phyloP scores from a whole-genome alignment of 345 rosid species.

The Rhizophora mangle region DNA sequence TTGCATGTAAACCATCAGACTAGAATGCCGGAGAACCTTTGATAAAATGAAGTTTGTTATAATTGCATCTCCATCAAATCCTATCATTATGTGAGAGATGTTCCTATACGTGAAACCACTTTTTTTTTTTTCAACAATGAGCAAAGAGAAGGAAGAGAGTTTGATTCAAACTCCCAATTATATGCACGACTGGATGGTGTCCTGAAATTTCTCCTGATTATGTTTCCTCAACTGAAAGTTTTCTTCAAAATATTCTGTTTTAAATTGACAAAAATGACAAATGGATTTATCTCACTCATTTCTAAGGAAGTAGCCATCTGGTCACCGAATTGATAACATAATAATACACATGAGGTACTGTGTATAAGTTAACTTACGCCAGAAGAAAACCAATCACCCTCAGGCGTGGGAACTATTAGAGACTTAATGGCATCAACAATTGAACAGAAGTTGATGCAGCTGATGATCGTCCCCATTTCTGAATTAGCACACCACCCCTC shows the following conservation, averaged over 20 bases:
- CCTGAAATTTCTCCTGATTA: background rate
- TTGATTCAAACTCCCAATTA: background rate
- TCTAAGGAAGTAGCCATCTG: background rate
- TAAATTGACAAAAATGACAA: background rate
- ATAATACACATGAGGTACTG: constrained; percentile 8
- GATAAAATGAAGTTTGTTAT: too few species aligned
- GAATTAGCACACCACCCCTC: constrained; percentile 91
- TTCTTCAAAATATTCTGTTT: background rate
- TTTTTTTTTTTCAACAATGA: background rate
- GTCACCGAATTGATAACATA: background rate
- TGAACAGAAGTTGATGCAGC: constrained; percentile 98
- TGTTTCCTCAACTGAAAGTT: background rate
- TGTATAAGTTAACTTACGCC: constrained; percentile 55
- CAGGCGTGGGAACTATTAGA: constrained; percentile 80
- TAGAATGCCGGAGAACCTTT: background rate
- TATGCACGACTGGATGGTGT: background rate
- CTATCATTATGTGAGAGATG: too few species aligned
- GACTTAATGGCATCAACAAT: constrained; percentile 90
- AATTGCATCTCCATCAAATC: too few species aligned
- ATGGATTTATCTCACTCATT: background rate
- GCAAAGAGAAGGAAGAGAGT: background rate
- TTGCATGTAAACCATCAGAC: constrained; percentile 9
- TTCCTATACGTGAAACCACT: too few species aligned
- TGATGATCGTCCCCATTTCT: constrained; percentile 99
- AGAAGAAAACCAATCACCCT: constrained; percentile 96